A percentile compares a stretch with the other conserved stretches of the same genome.
Evolutionary conservation across 2,329 filamentous ascomycete genomes (phyloP).

Genomic region (Phyllosticta citrichinensis): DNA sequence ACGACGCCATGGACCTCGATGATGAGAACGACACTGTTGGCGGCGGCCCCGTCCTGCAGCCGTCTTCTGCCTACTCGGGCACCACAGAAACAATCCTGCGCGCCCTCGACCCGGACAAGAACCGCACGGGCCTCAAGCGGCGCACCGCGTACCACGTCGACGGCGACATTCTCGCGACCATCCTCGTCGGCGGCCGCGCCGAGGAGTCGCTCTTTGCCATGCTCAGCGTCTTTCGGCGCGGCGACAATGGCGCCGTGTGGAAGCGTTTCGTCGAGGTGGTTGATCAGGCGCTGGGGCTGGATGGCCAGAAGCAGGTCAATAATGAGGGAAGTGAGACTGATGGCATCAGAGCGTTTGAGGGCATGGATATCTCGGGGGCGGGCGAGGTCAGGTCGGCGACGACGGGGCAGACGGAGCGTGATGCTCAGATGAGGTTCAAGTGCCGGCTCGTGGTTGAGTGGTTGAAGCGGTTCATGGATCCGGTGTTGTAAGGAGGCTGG

Average conservation of each 20-base stretch:
- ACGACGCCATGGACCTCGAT: background rate
- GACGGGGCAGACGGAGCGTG: background rate
- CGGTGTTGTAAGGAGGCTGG: background rate
- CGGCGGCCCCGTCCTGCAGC: slow-evolving; percentile 14
- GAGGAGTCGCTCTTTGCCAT: background rate
- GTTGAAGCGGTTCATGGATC: background rate
- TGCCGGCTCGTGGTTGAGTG: background rate
- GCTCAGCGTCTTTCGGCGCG: background rate
- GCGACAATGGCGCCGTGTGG: slow-evolving; percentile 10
- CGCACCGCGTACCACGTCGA: slow-evolving; percentile 29
- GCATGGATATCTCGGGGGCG: background rate
- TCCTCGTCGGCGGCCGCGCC: slow-evolving; percentile 16
- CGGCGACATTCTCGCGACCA: slow-evolving; percentile 30
- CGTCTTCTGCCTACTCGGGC: slow-evolving; percentile 1
- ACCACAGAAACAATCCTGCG: slow-evolving; percentile 15
- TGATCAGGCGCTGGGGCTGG: slow-evolving; percentile 15
- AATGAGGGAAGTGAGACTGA: background rate
- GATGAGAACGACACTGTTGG: background rate
- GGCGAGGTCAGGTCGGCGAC: background rate
- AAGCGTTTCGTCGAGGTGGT: slow-evolving; percentile 21
- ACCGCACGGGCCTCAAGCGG: slow-evolving; percentile 13
- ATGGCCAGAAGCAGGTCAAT: slow-evolving; percentile 14
- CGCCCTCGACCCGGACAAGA: slow-evolving; percentile 20
- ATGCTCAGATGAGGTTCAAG: background rate
- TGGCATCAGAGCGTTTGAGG: background rate